Evolutionary conservation across 805 yeast species (phyloP).

Genomic region (Saccharomycopsis schoenii): DNA sequence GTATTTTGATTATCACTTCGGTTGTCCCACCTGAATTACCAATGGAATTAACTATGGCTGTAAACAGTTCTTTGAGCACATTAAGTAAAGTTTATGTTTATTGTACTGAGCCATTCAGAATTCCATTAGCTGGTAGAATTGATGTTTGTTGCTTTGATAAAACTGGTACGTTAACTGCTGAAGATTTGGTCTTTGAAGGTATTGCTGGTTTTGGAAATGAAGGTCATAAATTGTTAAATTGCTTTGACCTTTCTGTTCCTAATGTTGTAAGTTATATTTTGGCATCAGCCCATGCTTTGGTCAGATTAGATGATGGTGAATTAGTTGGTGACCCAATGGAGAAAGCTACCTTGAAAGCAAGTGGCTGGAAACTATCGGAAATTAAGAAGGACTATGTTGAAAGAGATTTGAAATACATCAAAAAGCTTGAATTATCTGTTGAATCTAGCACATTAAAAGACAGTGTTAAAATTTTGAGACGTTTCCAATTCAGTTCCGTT

Average conservation of each 20-base stretch:
- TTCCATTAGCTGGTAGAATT: constrained; percentile 94
- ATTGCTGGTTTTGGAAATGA: constrained; percentile 65
- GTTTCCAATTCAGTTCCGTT: constrained; percentile 95
- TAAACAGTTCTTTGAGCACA: constrained; percentile 81
- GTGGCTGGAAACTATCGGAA: constrained; percentile 73
- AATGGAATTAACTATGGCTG: constrained; percentile 98
- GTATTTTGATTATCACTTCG: constrained; percentile 91
- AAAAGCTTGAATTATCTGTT: constrained; percentile 18
- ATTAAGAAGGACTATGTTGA: constrained; percentile 52
- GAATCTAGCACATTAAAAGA: constrained; percentile 22
- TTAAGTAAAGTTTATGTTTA: constrained; percentile 79
- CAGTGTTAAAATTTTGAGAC: constrained; percentile 67
- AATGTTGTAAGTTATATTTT: constrained; percentile 57
- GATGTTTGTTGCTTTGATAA: constrained; percentile 98
- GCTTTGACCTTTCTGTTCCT: constrained; percentile 49
- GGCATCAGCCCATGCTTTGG: constrained; percentile 95
- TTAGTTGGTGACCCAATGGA: constrained; percentile 99
- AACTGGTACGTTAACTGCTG: constrained; percentile 96
- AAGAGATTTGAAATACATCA: constrained; percentile 26
- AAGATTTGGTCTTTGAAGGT: constrained; percentile 93
- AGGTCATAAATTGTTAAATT: constrained; percentile 44
- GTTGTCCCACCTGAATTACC: constrained; percentile 99
- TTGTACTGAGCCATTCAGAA: constrained; percentile 98
- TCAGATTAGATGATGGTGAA: constrained; percentile 90
- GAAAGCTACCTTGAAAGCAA: constrained; percentile 83